Percentiles rank a stretch among this genome's conserved stretches.
Conservation (phyloP, 2,329 filamentous ascomycete species). For the Botrytis paeoniae region DNA sequence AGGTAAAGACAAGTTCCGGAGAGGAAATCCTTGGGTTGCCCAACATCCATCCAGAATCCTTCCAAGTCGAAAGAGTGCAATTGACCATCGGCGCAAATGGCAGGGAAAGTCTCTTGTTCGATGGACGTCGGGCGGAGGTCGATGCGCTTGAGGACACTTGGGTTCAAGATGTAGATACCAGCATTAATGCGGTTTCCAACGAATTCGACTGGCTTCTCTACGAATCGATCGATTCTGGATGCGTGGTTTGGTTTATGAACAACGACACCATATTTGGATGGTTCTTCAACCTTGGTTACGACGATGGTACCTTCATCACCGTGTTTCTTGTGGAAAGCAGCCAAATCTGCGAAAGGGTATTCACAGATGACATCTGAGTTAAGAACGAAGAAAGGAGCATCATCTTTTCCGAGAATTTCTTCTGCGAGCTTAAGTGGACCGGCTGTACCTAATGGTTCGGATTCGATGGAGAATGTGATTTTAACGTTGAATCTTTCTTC, state of each 20-base stretch:
- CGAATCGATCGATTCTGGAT: conserved; percentile 94
- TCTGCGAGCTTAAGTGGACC: conserved; percentile 95
- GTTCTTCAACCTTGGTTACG: conserved; percentile 98
- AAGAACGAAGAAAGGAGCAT: conserved; percentile 93
- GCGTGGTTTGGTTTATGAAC: conserved; percentile 93
- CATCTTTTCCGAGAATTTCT: conserved; percentile 86
- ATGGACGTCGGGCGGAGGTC: conserved; percentile 96
- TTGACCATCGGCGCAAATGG: conserved; percentile 83
- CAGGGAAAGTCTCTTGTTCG: conserved; percentile 97
- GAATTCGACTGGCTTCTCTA: conserved; percentile 98
- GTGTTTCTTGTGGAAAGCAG: conserved; percentile 87
- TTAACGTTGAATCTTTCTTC: conserved; percentile 89
- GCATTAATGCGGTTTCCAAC: conserved; percentile 99
- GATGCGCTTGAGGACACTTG: conserved; percentile 83
- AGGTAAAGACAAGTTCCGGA: conserved; percentile 96
- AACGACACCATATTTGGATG: conserved; percentile 97
- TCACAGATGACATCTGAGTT: conserved; percentile 99
- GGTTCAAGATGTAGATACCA: conserved; percentile 97
- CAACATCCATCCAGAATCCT: conserved; percentile 99
- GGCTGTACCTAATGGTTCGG: conserved; percentile 90
- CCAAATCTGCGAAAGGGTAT: conserved; percentile 88
- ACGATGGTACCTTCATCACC: conserved; percentile 96
- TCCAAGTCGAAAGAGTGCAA: conserved; percentile 95
- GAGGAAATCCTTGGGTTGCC: conserved; percentile 97
- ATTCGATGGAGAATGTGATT: conserved; percentile 96